Evolutionary conservation across 371 early-diverging fungal genomes (phyloP).

Genomic region (Nematocida major): DNA sequence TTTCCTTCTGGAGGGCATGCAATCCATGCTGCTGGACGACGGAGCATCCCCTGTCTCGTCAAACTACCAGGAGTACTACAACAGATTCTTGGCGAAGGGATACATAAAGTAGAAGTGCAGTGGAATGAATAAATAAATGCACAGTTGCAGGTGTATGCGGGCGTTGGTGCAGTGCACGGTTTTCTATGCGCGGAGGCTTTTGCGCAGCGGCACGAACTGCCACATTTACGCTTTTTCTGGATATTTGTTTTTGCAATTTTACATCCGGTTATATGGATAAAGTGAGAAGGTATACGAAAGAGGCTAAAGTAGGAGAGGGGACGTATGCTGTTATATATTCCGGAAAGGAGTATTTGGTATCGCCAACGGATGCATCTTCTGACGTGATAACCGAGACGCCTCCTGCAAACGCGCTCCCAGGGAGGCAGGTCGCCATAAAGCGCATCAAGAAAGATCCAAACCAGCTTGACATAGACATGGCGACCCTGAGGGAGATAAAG

Average conservation of each 20-base stretch:
- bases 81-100: slow-evolving; percentile 29
- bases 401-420: slow-evolving; percentile 27
- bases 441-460: slow-evolving; percentile 61
- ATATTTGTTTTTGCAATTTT: slow-evolving; percentile 23
- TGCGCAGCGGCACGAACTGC: too few species aligned
- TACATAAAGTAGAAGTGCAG: slow-evolving; percentile 39
- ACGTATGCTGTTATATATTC: slow-evolving; percentile 71
- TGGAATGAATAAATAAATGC: too few species aligned
- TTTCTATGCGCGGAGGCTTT: too few species aligned
- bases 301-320: slow-evolving; percentile 68
- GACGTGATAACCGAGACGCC: slow-evolving; percentile 43
- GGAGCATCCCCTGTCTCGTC: slow-evolving; percentile 21
- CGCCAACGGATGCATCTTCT: slow-evolving; percentile 9
- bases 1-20: slow-evolving; percentile 39
- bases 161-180: too few species aligned
- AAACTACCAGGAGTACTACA: slow-evolving; percentile 17
- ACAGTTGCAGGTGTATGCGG: too few species aligned
- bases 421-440: slow-evolving; percentile 63
- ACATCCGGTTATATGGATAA: slow-evolving; percentile 13
- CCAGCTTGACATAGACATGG: slow-evolving; percentile 72
- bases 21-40: slow-evolving; percentile 42
- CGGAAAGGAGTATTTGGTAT: slow-evolving; percentile 65
- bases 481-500: slow-evolving; percentile 91
- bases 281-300: slow-evolving; percentile 60
- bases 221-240: too few species aligned